Evolutionary conservation across 495 filamentous ascomycete species (phyloP), one percentile per base, ranked within the genome.

Genomic region (Hypoxylon cercidicola): DNA sequence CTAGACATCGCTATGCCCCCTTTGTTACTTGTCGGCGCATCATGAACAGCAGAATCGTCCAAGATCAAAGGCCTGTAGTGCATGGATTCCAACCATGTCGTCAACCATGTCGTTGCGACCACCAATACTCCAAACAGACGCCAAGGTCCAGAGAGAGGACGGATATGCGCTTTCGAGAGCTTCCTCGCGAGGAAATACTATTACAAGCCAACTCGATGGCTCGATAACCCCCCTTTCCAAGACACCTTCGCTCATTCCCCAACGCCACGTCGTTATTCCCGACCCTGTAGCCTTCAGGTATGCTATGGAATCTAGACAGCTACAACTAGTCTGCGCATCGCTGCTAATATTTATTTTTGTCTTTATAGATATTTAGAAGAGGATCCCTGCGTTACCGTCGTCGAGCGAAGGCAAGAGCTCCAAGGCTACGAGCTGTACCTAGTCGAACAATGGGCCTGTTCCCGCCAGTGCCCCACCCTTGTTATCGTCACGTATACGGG

Each of bases 361-460:
- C 25, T 28, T 11, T 34, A 40, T 44, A 87, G 90, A 65, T 99
- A 96, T 70, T 85, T 99, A 12, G 92, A 96, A 82, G 90, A 93
- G 62, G 95, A 99, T 57, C 80, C 90, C 1, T 87, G 85, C 0
- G 91, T 91, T 2, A 84, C 81, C 3, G 88, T 97, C 12, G 82
- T 97, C 10, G 84, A 91, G 59, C 89, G 90, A 25, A 85, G 86
- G 45, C 77, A 79, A 46, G 77, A 81, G 28, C 83, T 99, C 18
- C 75, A 87, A 46, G 96, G 96, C 58, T 98, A 97, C 73, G 93
- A 97, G 72, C 79, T 94, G 48, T 98, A 98, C 77, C 76, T 98
- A 34, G 93, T 99, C 56, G 95, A 98, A 75, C 95, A 99, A 85
- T 99, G 95, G 96, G 92, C 92, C 10, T 97, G 93, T 74, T 97